Evolutionary conservation across 2,329 filamentous ascomycete genomes (phyloP), one percentile per base, ranked within the genome.

Genomic region (Talaromyces sp.): DNA sequence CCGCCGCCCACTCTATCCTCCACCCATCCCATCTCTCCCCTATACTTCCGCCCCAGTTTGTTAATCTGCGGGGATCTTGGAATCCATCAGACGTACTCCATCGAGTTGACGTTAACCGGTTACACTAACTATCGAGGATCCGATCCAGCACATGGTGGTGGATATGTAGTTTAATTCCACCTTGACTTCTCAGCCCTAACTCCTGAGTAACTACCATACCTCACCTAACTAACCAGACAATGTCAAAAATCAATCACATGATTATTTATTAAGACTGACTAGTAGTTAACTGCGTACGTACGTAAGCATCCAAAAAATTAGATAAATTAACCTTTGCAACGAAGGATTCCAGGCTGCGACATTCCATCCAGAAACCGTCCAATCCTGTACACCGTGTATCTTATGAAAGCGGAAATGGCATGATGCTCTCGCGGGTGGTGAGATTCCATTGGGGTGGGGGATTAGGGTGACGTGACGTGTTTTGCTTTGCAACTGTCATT

Each of bases 111-210:
- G 25, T 28, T 28, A 4, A 28, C 3, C 25, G 25, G 25, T 28
- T 28, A 28, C 25, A 28, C 25, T 28, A 7, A 28, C 25, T 28
- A 28, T 3, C 25, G 3, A 28, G 25, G 7, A 7, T 28, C 25
- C 25, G 25, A 3, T n/a, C n/a, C n/a, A n/a, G n/a, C n/a, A n/a
- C n/a, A n/a, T n/a, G n/a, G 7, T 39, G 19, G 50, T 53, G 50
- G 50, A 40, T 40, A 53, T 53, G 50, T 53, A 53, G 50, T 53
- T 53, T 53, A 53, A 17, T 53, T 40, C 50, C 40, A 33, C 50
- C 36, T 35, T 40, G 28, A 35, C 17, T 19, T 21, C 31, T 7
- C 25, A 28, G 7, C 25, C 25, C n/a, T n/a, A n/a, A 28, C 7
- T 28, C 25, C 25, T 28, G 25, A 28, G 25, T n/a, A n/a, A n/a